These are phyloP conservation scores for Iris pallida DNA, from an alignment of 116 monocot species.

Conservation along the genomic window DNA sequence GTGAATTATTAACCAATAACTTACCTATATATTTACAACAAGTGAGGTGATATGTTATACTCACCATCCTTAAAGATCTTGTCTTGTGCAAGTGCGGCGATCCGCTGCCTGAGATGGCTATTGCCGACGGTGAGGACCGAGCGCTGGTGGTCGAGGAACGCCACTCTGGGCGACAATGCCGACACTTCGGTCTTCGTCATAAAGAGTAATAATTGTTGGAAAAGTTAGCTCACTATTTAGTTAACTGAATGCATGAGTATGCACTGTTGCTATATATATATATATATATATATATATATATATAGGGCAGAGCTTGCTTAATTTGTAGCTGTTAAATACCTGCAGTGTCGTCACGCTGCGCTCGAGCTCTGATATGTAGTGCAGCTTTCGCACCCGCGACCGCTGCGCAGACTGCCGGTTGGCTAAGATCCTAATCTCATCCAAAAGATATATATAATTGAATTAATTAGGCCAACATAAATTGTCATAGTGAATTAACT, in stretches of 20 bases:
- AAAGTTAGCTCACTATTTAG: background rate
- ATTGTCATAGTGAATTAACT: too few species aligned
- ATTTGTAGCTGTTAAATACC: conserved; percentile 29
- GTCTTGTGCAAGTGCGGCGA: conserved; percentile 90
- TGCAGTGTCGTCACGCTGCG: conserved; percentile 69
- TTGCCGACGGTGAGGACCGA: conserved; percentile 82
- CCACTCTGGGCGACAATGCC: conserved; percentile 81
- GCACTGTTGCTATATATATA: too few species aligned
- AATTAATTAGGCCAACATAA: background rate
- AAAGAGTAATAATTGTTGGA: background rate
- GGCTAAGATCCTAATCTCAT: conserved; percentile 63
- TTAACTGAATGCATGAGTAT: background rate
- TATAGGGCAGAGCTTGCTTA: too few species aligned
- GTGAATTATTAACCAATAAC: background rate
- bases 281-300: too few species aligned
- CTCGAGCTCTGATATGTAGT: conserved; percentile 95
- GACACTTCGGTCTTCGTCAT: conserved; percentile 74
- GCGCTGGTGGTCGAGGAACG: conserved; percentile 95
- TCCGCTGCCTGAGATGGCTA: conserved; percentile 88
- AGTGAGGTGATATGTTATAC: background rate
- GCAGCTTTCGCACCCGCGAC: conserved; percentile 82
- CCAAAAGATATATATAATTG: background rate
- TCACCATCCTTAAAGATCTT: conserved; percentile 89
- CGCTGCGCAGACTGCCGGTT: conserved; percentile 95
- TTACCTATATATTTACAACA: background rate